Conservation (phyloP, 441 rosid species). For the Populus hybrid region DNA sequence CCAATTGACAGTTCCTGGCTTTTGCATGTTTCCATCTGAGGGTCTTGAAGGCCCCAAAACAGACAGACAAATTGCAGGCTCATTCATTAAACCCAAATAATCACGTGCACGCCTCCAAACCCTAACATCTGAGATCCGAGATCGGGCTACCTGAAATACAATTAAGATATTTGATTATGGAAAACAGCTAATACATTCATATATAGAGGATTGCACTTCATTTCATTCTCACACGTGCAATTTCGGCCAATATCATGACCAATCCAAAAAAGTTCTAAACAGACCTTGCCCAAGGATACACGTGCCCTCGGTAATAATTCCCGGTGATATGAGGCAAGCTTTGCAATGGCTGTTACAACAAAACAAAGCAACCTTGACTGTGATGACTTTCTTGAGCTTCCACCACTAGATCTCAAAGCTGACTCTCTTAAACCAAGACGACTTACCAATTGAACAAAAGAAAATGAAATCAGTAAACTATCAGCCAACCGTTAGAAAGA, state of each 20-base stretch:
- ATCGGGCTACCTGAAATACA: constrained; percentile 74
- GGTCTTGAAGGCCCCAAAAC: constrained; percentile 69
- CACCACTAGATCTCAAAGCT: constrained; percentile 35
- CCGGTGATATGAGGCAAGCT: constrained; percentile 81
- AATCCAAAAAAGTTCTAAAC: constrained; percentile 2
- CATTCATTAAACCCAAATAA: constrained; percentile 82
- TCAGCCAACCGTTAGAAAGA: constrained; percentile 10
- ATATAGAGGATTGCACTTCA: not conserved
- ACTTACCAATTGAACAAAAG: constrained; percentile 39
- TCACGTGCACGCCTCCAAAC: constrained; percentile 89
- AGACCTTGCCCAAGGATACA: constrained; percentile 90
- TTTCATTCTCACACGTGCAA: not conserved
- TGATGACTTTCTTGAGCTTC: constrained; percentile 52
- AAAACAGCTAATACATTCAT: not conserved
- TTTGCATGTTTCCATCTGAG: constrained; percentile 40
- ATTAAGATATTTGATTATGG: constrained; percentile 8
- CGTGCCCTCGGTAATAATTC: constrained; percentile 89
- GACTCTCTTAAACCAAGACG: constrained; percentile 77
- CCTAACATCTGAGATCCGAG: constrained; percentile 75
- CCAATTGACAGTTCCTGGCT: constrained; percentile 83
- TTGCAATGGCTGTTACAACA: constrained; percentile 89
- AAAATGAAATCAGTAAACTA: constrained; percentile 6
- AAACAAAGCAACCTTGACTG: constrained; percentile 93
- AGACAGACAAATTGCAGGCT: constrained; percentile 77
- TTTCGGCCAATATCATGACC: not conserved